Evolutionary conservation across 2,329 filamentous ascomycete genomes (phyloP), one percentile per base, ranked within the genome.

Genomic region (Parascedosporium putredinis): DNA sequence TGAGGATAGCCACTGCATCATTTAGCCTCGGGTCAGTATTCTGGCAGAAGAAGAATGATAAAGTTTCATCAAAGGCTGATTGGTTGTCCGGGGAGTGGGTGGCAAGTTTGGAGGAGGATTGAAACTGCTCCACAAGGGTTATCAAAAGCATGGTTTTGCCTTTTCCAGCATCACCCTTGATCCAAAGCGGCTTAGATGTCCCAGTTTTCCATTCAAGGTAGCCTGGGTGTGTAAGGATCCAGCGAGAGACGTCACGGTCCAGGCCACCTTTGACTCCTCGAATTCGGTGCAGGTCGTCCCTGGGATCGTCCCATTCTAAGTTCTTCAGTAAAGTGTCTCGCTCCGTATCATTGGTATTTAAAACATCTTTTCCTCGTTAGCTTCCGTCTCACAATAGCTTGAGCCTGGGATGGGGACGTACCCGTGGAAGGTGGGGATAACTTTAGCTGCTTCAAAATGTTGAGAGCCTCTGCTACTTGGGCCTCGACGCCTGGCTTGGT

Each of bases 91-190:
- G n/a, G n/a, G n/a, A n/a, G n/a, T n/a, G n/a, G n/a, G 27, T 31
- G 12, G 27, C 27, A 12, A 31, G 27, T 31, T 31, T 31, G 12
- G 27, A 7, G 27, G 7, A 31, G 12, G 27, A 6, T 31, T 12
- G 27, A 31, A 31, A 12, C 12, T 31, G 7, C 27, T 67, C 47
- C 31, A 70, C 62, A 27, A 70, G 63, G 2, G 65, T 64, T 14
- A 60, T 64, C 0, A 71, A 45, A 0, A 71, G 53, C 65, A 72
- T 71, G 0, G 67, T 72, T 54, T 72, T 72, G 2, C 68, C 69
- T 27, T 67, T 71, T 2, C 68, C 68, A 0, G 67, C 59, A 40
- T 62, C 62, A 0, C 64, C 65, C 18, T 55, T 64, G 16, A 69
- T 58, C 67, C 65, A 69, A 3, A 71, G 60, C n/a, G 67, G 46